These are phyloP conservation scores for Moesziomyces parantarcticus DNA, from an alignment of 1,284 basidiomycete species.

Conservation along the genomic window DNA sequence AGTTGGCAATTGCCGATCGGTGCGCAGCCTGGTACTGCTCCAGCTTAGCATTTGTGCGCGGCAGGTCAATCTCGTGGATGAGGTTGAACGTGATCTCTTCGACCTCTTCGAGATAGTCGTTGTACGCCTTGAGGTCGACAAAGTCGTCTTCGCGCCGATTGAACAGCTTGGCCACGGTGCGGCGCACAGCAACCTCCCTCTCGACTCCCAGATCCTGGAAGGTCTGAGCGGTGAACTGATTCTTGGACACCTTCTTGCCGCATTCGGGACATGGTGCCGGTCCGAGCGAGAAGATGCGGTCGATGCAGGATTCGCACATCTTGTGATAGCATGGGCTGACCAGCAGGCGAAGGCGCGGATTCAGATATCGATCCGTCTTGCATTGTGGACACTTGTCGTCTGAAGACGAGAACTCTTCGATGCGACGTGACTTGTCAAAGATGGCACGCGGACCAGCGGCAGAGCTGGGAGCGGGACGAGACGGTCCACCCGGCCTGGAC, in stretches of 20 bases:
- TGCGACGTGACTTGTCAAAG: conserved; percentile 55
- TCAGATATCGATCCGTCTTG: conserved; percentile 94
- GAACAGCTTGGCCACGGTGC: conserved; percentile 85
- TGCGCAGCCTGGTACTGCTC: conserved; percentile 75
- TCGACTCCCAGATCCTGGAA: conserved; percentile 97
- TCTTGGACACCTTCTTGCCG: conserved; percentile 85
- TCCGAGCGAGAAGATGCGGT: conserved; percentile 92
- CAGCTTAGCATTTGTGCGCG: conserved; percentile 85
- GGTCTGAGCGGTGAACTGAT: conserved; percentile 93
- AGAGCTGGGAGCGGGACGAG: conserved; percentile 28
- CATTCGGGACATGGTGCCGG: conserved; percentile 97
- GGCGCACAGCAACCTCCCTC: conserved; percentile 90
- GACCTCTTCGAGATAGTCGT: conserved; percentile 94
- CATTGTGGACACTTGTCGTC: conserved; percentile 94
- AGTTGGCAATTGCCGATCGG: conserved; percentile 48
- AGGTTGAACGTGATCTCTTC: conserved; percentile 98
- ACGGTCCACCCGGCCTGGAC: conserved; percentile 27
- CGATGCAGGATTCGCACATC: conserved; percentile 85
- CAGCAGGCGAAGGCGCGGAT: conserved; percentile 89
- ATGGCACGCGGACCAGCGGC: conserved; percentile 39
- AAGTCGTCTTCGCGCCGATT: conserved; percentile 92
- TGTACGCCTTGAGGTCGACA: conserved; percentile 81
- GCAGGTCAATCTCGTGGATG: conserved; percentile 88
- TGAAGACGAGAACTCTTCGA: conserved; percentile 58
- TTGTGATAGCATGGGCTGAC: conserved; percentile 98